phyloP scores from a whole-genome alignment of 1,139 yeast species.

The Magnusiomyces clavatus region DNA sequence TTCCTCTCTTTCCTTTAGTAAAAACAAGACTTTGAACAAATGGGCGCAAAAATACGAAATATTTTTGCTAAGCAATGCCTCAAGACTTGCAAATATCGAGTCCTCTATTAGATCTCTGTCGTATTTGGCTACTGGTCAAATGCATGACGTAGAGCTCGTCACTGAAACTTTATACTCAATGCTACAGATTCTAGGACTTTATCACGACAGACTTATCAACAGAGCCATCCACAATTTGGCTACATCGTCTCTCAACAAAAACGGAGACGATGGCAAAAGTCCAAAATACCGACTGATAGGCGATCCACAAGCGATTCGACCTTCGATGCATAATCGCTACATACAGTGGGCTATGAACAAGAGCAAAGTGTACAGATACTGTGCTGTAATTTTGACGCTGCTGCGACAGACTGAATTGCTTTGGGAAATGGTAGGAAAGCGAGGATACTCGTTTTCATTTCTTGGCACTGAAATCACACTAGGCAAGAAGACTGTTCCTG shows the following conservation, averaged over 20 bases:
- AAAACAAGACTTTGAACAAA: too few species aligned
- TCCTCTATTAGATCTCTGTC: slow-evolving; percentile 32
- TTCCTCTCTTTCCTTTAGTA: too few species aligned
- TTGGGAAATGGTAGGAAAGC: slow-evolving; percentile 29
- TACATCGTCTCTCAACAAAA: background rate
- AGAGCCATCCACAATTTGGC: slow-evolving; percentile 26
- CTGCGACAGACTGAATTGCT: slow-evolving; percentile 34
- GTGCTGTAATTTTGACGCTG: slow-evolving; percentile 29
- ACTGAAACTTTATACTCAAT: slow-evolving; percentile 30
- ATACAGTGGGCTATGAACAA: slow-evolving; percentile 25
- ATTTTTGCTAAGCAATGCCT: slow-evolving; percentile 32
- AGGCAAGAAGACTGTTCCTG: background rate
- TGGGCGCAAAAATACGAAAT: slow-evolving; percentile 27
- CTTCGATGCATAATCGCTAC: slow-evolving; percentile 30
- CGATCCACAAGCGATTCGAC: slow-evolving; percentile 16
- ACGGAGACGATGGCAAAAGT: slow-evolving; percentile 1
- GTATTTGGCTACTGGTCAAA: slow-evolving; percentile 36
- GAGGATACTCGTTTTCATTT: background rate
- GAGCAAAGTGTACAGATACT: slow-evolving; percentile 24
- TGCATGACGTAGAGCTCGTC: slow-evolving; percentile 35
- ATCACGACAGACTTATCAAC: slow-evolving; percentile 33
- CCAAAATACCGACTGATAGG: slow-evolving; percentile 6
- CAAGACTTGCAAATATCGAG: slow-evolving; percentile 34
- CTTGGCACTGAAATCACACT: slow-evolving; percentile 4
- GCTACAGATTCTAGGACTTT: slow-evolving; percentile 33